Percentiles rank a stretch among this genome's conserved stretches.
phyloP scores from a whole-genome alignment of 2,329 filamentous ascomycete genomes.

The Apiospora arundinis region DNA sequence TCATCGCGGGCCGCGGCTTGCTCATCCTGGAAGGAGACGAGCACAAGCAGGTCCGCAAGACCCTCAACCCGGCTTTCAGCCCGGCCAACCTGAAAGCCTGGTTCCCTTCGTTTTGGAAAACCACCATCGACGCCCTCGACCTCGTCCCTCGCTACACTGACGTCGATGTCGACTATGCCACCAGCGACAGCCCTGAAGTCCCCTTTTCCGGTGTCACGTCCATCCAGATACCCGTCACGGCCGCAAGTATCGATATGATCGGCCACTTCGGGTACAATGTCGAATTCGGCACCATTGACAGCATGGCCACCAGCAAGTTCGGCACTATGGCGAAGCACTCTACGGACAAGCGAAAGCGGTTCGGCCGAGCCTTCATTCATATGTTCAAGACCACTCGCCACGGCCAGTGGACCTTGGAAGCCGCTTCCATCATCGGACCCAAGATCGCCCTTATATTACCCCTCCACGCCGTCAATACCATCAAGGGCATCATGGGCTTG shows the following conservation, averaged over 20 bases:
- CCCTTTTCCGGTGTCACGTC: conserved; percentile 68
- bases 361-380: conserved; percentile 62
- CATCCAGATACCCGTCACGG: conserved; percentile 44
- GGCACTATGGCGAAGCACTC: neutral
- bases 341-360: conserved; percentile 61
- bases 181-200: conserved; percentile 59
- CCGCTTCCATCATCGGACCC: conserved; percentile 66
- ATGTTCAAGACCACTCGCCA: conserved; percentile 58
- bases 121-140: neutral
- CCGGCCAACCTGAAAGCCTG: neutral
- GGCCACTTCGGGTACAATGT: conserved; percentile 73
- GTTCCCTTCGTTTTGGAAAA: conserved; percentile 17
- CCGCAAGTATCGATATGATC: conserved; percentile 70
- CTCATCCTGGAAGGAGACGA: conserved; percentile 16
- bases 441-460: conserved; percentile 70
- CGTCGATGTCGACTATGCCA: conserved; percentile 28
- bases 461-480: conserved; percentile 69
- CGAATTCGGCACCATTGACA: conserved; percentile 68
- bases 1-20: conserved; percentile 17
- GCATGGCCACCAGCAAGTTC: neutral
- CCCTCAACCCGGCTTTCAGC: conserved; percentile 16
- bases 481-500: conserved; percentile 59
- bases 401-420: conserved; percentile 52
- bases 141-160: conserved; percentile 26
- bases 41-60: conserved; percentile 17